Evolutionary conservation across 345 rosid species (phyloP).

Genomic region (Salix brachista): DNA sequence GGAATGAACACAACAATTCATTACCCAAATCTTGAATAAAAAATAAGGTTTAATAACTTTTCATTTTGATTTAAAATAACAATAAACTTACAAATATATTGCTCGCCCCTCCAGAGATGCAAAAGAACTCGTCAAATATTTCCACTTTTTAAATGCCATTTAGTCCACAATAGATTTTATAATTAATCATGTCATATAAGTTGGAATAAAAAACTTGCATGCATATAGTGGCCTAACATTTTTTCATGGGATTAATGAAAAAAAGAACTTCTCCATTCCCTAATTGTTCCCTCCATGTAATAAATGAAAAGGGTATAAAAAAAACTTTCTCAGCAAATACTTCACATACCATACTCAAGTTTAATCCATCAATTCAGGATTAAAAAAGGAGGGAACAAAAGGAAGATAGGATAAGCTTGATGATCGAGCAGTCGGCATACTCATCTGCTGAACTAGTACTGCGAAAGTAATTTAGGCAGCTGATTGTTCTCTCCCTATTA

Average conservation of each 20-base stretch:
- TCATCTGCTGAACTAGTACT: not conserved
- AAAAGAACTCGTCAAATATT: not conserved
- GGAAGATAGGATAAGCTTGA: not conserved
- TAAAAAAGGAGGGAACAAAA: not conserved
- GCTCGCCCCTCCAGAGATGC: not conserved
- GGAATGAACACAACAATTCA: too few relatives aligned
- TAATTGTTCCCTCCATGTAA: not conserved
- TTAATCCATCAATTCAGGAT: too few relatives aligned
- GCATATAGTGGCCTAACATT: not conserved
- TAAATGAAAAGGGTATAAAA: too few relatives aligned
- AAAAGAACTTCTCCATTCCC: not conserved
- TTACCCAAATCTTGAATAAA: too few relatives aligned
- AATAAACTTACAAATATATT: not conserved
- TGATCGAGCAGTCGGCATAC: not conserved
- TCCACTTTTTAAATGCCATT: not conserved
- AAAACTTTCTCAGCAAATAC: too few relatives aligned
- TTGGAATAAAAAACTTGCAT: not conserved
- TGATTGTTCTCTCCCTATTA: not conserved
- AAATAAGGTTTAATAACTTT: too few relatives aligned
- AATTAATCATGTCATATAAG: not conserved
- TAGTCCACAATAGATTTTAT: not conserved
- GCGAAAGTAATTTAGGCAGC: not conserved
- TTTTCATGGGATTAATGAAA: not conserved
- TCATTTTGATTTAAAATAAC: too few relatives aligned
- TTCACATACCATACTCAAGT: too few relatives aligned